phyloP scores from a whole-genome alignment of 495 filamentous ascomycete species.

The Aspergillus coremiiformis region DNA sequence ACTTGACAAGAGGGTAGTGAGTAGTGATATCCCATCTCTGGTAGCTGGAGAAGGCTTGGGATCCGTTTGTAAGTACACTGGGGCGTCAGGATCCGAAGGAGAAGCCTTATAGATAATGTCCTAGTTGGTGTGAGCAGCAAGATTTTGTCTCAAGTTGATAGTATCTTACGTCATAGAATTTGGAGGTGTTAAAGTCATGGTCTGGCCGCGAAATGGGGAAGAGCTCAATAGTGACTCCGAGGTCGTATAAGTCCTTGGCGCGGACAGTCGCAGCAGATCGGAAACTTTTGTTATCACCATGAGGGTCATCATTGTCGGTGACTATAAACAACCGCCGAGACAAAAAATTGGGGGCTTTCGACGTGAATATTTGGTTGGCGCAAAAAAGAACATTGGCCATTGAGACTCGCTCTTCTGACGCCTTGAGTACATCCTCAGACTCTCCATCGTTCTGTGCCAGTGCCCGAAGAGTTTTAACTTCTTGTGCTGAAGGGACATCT shows the following conservation, averaged over 20 bases:
- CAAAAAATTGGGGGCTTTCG: conserved; percentile 86
- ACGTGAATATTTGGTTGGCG: conserved; percentile 94
- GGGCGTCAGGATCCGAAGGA: conserved; percentile 60
- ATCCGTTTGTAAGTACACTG: conserved; percentile 43
- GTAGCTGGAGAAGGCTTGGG: conserved; percentile 43
- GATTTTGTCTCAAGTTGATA: not conserved
- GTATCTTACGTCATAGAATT: conserved; percentile 78
- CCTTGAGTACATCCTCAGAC: conserved; percentile 52
- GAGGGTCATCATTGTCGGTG: conserved; percentile 89
- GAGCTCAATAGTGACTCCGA: conserved; percentile 86
- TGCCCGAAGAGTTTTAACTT: conserved; percentile 70
- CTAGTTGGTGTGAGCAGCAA: conserved; percentile 29
- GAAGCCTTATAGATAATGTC: conserved; percentile 70
- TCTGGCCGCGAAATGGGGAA: conserved; percentile 78
- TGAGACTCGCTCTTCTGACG: conserved; percentile 59
- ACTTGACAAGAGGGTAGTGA: conserved; percentile 76
- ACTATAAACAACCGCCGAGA: conserved; percentile 91
- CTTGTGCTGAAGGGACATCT: conserved; percentile 75
- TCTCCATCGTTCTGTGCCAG: conserved; percentile 72
- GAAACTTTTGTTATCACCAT: conserved; percentile 58
- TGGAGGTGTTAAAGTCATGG: conserved; percentile 71
- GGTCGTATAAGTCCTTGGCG: conserved; percentile 91
- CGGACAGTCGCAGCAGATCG: conserved; percentile 72
- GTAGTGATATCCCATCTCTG: conserved; percentile 69
- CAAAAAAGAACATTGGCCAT: conserved; percentile 94